phyloP scores from a whole-genome alignment of 768 basidiomycete genomes.

The Cystobasidium ongulense region DNA sequence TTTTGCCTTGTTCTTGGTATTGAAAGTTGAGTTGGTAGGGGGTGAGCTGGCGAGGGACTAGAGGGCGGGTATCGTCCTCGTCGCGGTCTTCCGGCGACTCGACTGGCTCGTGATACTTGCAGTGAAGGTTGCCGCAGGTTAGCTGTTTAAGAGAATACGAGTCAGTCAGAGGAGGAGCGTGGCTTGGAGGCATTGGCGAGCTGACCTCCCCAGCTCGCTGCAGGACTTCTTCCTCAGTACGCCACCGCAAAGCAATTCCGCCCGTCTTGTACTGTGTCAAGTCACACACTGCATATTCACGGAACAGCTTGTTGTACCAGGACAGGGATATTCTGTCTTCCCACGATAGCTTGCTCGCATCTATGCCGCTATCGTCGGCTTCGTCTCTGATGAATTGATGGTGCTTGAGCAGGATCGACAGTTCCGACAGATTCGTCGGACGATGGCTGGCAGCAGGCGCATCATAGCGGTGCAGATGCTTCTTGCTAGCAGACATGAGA shows the following conservation, averaged over 20 bases:
- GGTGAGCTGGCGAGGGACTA: conserved; percentile 39
- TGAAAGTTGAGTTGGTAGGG: conserved; percentile 47
- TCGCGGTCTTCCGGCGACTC: conserved; percentile 22
- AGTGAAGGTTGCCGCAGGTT: conserved; percentile 47
- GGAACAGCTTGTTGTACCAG: conserved; percentile 35
- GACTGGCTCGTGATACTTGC: conserved; percentile 42
- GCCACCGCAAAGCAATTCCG: conserved; percentile 46
- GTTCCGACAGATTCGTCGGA: conserved; percentile 18
- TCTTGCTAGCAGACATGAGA: background rate
- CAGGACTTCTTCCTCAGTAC: conserved; percentile 46
- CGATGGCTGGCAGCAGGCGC: background rate
- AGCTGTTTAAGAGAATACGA: conserved; percentile 9
- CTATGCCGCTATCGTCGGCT: background rate
- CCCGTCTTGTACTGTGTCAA: conserved; percentile 47
- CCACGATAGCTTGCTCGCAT: conserved; percentile 13
- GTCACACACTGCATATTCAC: conserved; percentile 40
- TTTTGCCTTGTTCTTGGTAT: conserved; percentile 44
- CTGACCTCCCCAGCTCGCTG: conserved; percentile 43
- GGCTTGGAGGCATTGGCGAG: background rate
- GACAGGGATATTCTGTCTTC: conserved; percentile 14
- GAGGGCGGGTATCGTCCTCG: conserved; percentile 30
- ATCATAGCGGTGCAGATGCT: conserved; percentile 23
- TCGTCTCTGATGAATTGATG: conserved; percentile 29
- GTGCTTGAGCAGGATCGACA: conserved; percentile 20
- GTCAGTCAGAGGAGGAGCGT: background rate